phyloP scores from a whole-genome alignment of 1,284 basidiomycete genomes.

The Cerioporus squamosus region DNA sequence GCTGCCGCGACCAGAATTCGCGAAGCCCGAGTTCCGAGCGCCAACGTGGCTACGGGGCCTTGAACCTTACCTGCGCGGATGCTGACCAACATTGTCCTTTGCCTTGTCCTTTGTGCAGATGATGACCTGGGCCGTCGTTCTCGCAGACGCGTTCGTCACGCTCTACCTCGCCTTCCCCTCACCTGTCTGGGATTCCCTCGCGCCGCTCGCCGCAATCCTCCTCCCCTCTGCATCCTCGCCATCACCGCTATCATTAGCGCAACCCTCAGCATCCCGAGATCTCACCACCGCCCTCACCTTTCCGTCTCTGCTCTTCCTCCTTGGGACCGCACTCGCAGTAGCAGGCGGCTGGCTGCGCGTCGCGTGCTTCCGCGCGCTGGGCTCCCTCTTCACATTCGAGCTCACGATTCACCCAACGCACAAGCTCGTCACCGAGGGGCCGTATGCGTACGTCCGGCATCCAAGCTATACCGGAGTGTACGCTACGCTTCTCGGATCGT shows the following conservation, averaged over 20 bases:
- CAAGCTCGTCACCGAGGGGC: slow-evolving; percentile 32
- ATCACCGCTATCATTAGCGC: not conserved
- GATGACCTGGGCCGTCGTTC: slow-evolving; percentile 31
- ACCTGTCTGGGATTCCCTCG: slow-evolving; percentile 15
- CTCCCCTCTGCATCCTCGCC: not conserved
- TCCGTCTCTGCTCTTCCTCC: slow-evolving; percentile 23
- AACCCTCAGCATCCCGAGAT: not conserved
- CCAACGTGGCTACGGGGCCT: too few relatives aligned
- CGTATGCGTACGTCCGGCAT: slow-evolving; percentile 35
- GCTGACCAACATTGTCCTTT: not conserved
- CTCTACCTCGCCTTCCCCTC: slow-evolving; percentile 24
- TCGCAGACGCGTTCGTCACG: slow-evolving; percentile 31
- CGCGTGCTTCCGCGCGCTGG: slow-evolving; percentile 33
- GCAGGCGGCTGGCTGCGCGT: slow-evolving; percentile 27
- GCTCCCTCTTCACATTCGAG: slow-evolving; percentile 36
- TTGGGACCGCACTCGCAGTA: slow-evolving; percentile 22
- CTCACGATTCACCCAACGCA: slow-evolving; percentile 32
- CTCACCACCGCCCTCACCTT: slow-evolving; percentile 3
- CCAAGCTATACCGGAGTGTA: slow-evolving; percentile 36
- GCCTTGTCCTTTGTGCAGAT: slow-evolving; percentile 20
- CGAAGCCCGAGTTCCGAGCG: too few relatives aligned
- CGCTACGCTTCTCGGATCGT: slow-evolving; percentile 32
- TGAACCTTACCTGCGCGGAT: too few relatives aligned
- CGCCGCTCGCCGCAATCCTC: slow-evolving; percentile 4
- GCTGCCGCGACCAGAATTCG: not conserved